These are phyloP conservation scores for Thecaphora thlaspeos DNA, from an alignment of 1,284 basidiomycete species.

Conservation along the genomic window DNA sequence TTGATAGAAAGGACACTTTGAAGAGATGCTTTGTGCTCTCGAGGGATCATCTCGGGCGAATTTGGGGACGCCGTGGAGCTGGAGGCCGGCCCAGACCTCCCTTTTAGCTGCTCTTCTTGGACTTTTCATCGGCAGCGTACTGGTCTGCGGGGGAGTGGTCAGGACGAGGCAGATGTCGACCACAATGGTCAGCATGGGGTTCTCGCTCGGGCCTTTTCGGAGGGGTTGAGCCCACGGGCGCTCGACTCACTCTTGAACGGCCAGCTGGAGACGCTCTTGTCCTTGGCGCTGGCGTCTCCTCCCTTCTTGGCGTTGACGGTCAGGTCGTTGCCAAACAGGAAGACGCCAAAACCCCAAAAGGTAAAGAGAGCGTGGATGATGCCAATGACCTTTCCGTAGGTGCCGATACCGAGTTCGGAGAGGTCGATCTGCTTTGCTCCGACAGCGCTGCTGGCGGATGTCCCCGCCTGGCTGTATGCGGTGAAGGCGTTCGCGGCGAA, in stretches of 20 bases:
- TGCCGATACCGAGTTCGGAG: slow-evolving; percentile 22
- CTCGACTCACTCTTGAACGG: slow-evolving; percentile 33
- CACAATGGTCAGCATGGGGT: too few species aligned
- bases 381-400: slow-evolving; percentile 25
- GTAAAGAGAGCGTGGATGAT: slow-evolving; percentile 16
- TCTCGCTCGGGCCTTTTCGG: too few species aligned
- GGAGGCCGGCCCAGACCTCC: background rate
- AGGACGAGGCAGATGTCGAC: too few species aligned
- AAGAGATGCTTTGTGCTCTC: too few species aligned
- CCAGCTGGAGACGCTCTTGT: slow-evolving; percentile 57
- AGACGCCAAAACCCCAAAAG: slow-evolving; percentile 32
- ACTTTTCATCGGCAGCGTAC: slow-evolving; percentile 26
- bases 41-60: too few species aligned
- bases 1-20: too few species aligned
- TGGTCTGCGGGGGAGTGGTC: slow-evolving; percentile 8
- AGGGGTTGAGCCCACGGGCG: too few species aligned
- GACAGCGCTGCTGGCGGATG: background rate
- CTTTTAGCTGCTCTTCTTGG: slow-evolving; percentile 9
- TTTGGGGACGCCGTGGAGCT: too few species aligned
- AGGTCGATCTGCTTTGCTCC: slow-evolving; percentile 2
- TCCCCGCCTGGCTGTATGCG: slow-evolving; percentile 16
- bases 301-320: slow-evolving; percentile 35
- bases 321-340: slow-evolving; percentile 34
- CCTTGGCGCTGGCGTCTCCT: slow-evolving; percentile 17
- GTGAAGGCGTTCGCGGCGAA: slow-evolving; percentile 25